Percentiles rank a stretch among this genome's conserved stretches.
Evolutionary conservation across 2,329 filamentous ascomycete species (phyloP).

Genomic region (Botrytis squamosa): DNA sequence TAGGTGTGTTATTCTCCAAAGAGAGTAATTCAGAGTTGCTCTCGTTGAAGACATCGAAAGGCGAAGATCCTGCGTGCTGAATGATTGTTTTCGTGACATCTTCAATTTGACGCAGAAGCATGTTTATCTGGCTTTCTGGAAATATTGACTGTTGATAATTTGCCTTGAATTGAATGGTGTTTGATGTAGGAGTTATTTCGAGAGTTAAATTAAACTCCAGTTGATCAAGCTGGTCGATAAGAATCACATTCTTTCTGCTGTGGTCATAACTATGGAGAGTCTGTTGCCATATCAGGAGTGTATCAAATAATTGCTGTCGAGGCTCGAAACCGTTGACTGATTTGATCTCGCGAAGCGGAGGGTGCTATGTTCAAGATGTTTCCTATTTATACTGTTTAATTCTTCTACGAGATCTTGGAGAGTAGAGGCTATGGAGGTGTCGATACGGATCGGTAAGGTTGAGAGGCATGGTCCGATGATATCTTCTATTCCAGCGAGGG

Average conservation of each 20-base stretch:
- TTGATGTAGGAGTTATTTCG: conserved; percentile 66
- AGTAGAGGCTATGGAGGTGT: conserved; percentile 51
- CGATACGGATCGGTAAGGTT: conserved; percentile 69
- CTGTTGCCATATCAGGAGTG: conserved; percentile 83
- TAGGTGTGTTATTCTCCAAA: conserved; percentile 33
- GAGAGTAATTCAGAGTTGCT: conserved; percentile 31
- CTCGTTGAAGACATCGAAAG: conserved; percentile 24
- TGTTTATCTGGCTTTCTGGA: conserved; percentile 52
- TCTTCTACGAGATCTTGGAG: conserved; percentile 60
- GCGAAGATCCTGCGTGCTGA: conserved; percentile 13
- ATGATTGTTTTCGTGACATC: conserved; percentile 47
- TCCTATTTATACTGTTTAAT: conserved; percentile 65
- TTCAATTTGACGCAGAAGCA: conserved; percentile 62
- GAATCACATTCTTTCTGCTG: conserved; percentile 45
- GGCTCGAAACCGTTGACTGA: conserved; percentile 55
- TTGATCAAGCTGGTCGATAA: conserved; percentile 64
- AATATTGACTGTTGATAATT: conserved; percentile 57
- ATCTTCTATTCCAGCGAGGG: conserved; percentile 66
- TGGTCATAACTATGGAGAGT: conserved; percentile 50
- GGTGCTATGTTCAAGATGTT: conserved; percentile 60
- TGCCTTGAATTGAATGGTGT: conserved; percentile 49
- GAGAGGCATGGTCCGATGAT: conserved; percentile 79
- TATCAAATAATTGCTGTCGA: conserved; percentile 66
- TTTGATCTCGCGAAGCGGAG: conserved; percentile 69
- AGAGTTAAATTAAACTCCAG: conserved; percentile 75